Conservation (phyloP, 495 filamentous ascomycete genomes). For the Penicillium parvum region DNA sequence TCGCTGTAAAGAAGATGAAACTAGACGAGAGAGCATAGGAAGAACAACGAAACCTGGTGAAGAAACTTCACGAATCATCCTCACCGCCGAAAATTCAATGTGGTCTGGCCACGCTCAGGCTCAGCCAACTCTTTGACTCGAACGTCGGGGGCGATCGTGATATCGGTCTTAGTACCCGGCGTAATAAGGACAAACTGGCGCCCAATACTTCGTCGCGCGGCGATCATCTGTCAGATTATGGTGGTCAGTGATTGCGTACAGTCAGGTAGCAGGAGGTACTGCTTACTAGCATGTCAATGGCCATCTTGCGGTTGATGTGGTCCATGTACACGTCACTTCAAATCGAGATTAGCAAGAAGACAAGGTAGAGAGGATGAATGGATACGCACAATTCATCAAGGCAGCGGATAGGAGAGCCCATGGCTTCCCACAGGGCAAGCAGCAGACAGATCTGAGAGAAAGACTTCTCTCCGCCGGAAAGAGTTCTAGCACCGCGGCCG, state of each 20-base stretch:
- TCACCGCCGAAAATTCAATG: constrained; percentile 28
- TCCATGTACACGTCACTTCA: constrained; percentile 96
- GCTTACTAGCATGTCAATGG: constrained; percentile 92
- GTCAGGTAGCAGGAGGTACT: too few relatives aligned
- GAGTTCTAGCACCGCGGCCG: constrained; percentile 79
- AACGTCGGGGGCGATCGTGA: constrained; percentile 70
- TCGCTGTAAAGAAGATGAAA: background rate
- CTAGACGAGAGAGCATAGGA: too few relatives aligned
- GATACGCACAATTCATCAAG: constrained; percentile 82
- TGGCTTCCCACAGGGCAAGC: constrained; percentile 92
- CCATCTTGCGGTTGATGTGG: constrained; percentile 87
- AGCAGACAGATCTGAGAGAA: constrained; percentile 95
- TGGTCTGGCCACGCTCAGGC: constrained; percentile 50
- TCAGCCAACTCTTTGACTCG: constrained; percentile 77
- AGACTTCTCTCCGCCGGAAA: constrained; percentile 95
- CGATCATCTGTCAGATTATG: constrained; percentile 62
- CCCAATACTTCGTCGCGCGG: constrained; percentile 77
- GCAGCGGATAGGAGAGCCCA: constrained; percentile 91
- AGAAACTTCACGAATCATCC: constrained; percentile 2
- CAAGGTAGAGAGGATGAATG: background rate
- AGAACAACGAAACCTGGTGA: too few relatives aligned
- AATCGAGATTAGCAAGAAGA: constrained; percentile 18
- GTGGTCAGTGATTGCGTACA: constrained; percentile 13
- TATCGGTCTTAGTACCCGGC: constrained; percentile 75
- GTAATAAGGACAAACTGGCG: constrained; percentile 97